Evolutionary conservation across 1,284 basidiomycete species (phyloP).

Genomic region (Athelia psychrophila): DNA sequence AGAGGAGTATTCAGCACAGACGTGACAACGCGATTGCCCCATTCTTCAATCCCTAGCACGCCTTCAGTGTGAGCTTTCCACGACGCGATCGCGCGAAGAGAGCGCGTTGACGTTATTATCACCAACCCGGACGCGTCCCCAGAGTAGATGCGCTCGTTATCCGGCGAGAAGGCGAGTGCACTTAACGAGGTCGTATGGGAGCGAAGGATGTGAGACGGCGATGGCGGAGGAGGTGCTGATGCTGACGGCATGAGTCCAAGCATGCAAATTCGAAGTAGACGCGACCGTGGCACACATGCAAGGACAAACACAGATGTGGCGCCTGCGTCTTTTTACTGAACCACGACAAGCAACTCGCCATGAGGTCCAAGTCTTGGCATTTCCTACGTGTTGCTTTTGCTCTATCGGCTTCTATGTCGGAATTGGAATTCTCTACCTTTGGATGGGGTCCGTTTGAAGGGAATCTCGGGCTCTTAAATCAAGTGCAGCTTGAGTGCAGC

Average conservation of each 20-base stretch:
- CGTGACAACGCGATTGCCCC: slow-evolving; percentile 67
- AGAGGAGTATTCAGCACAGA: slow-evolving; percentile 29
- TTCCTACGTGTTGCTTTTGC: no score
- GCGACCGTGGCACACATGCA: no score
- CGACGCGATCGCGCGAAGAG: slow-evolving; percentile 62
- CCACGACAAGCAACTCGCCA: no score
- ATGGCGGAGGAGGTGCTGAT: slow-evolving; percentile 28
- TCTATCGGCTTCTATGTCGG: no score
- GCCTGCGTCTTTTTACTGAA: no score
- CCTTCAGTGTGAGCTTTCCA: slow-evolving; percentile 82
- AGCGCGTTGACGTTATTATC: slow-evolving; percentile 68
- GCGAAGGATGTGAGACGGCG: slow-evolving; percentile 75
- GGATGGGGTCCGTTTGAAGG: no score
- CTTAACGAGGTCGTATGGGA: slow-evolving; percentile 62
- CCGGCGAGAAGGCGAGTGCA: slow-evolving; percentile 54
- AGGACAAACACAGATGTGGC: no score
- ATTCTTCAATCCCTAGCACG: slow-evolving; percentile 76
- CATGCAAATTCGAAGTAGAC: no score
- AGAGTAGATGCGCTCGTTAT: slow-evolving; percentile 78
- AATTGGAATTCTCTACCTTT: no score
- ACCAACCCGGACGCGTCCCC: slow-evolving; percentile 77
- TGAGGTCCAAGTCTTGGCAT: no score
- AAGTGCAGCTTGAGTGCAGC: no score
- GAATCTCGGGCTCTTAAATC: no score
- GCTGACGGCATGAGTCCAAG: neutral